phyloP scores from a whole-genome alignment of 2,329 filamentous ascomycete species.

The Penicillium sp. region DNA sequence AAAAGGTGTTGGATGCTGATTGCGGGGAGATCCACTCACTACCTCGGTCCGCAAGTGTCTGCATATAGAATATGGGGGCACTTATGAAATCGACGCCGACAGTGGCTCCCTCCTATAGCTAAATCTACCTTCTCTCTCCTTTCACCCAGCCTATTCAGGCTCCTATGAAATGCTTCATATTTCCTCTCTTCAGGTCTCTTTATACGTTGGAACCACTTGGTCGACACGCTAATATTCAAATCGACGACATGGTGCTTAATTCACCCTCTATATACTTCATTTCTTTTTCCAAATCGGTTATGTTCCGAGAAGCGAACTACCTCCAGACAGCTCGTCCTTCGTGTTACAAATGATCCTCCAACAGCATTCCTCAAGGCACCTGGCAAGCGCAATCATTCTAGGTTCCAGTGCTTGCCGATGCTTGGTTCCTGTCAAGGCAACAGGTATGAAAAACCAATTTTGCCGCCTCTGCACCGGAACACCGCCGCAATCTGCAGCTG shows the following conservation, averaged over 20 bases:
- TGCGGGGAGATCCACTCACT: slow-evolving; percentile 24
- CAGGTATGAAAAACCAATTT: neutral
- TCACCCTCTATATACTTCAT: neutral
- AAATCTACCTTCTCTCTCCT: no score
- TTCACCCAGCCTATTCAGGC: no score
- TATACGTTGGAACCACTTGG: no score
- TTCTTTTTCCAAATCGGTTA: neutral
- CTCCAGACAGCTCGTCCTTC: neutral
- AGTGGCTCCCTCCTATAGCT: no score
- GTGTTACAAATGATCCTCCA: neutral
- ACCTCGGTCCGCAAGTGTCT: slow-evolving; percentile 19
- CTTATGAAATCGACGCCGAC: no score
- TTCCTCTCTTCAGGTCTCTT: no score
- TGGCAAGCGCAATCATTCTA: neutral
- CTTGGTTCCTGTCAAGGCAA: neutral
- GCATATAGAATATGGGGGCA: neutral
- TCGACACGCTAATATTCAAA: neutral
- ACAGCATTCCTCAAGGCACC: neutral
- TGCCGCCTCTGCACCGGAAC: neutral
- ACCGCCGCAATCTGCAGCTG: neutral
- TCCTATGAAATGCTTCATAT: no score
- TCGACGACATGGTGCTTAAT: neutral
- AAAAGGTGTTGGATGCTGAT: slow-evolving; percentile 2
- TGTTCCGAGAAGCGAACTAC: neutral
- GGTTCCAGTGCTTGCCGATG: neutral